phyloP scores from a whole-genome alignment of 805 yeast genomes.

The Yarrowia deformans region DNA sequence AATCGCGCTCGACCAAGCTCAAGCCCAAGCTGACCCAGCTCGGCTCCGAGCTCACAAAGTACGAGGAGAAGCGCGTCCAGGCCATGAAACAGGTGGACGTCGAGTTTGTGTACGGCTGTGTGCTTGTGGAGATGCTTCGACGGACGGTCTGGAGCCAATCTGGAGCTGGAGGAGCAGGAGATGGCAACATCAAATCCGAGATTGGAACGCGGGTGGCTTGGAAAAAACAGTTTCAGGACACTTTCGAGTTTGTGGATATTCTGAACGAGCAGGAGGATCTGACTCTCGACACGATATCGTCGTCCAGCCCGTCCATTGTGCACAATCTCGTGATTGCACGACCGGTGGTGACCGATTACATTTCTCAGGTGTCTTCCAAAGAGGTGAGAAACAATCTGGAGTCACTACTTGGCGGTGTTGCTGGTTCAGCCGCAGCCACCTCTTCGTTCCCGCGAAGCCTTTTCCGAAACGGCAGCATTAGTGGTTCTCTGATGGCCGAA shows the following conservation, averaged over 20 bases:
- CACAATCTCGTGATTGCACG: conserved; percentile 18
- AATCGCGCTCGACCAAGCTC: conserved; percentile 46
- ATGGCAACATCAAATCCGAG: neutral
- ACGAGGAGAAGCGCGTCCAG: conserved; percentile 47
- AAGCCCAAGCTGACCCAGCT: conserved; percentile 46
- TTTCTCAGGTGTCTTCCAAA: conserved; percentile 13
- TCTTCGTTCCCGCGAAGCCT: conserved; percentile 8
- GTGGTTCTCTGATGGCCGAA: conserved; percentile 16
- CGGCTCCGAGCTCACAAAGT: conserved; percentile 44
- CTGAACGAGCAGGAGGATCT: conserved; percentile 29
- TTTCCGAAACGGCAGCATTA: conserved; percentile 31
- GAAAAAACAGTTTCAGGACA: conserved; percentile 64
- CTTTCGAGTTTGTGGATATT: conserved; percentile 20
- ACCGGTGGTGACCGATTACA: conserved; percentile 1
- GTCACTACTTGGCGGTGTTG: neutral
- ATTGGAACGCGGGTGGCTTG: conserved; percentile 58
- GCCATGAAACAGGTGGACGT: conserved; percentile 51
- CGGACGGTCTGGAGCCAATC: conserved; percentile 48
- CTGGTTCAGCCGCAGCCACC: neutral
- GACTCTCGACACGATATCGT: conserved; percentile 5
- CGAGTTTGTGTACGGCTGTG: conserved; percentile 52
- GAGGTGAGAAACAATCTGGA: conserved; percentile 26
- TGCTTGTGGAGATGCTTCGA: conserved; percentile 50
- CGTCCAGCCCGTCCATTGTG: conserved; percentile 14
- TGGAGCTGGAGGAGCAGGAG: conserved; percentile 65